These are phyloP conservation scores for Gorgonomyces haynaldii DNA, from an alignment of 192 early-diverging fungal species.

Conservation along the genomic window DNA sequence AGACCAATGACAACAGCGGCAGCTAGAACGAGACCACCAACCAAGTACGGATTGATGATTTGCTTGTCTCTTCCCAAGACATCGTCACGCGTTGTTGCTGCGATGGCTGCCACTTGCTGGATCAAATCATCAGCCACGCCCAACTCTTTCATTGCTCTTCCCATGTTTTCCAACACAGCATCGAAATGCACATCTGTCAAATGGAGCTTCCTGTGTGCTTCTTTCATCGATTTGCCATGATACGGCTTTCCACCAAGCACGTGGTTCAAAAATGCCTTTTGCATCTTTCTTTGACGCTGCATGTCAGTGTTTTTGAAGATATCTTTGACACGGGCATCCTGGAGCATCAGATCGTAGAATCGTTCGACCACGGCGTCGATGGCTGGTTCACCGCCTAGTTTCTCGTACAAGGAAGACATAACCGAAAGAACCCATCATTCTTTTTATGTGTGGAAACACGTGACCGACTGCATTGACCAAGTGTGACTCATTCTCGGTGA, in stretches of 20 bases:
- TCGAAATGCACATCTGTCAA: conserved; percentile 9
- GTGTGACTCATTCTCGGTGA: no score
- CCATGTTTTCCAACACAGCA: background rate
- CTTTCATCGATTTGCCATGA: conserved; percentile 4
- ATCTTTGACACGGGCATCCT: background rate
- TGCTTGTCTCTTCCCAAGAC: no score
- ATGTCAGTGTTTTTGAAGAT: conserved; percentile 8
- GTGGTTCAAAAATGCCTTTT: conserved; percentile 5
- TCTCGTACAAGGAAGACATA: background rate
- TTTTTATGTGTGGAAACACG: no score
- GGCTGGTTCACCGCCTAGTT: conserved; percentile 1
- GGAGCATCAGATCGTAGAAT: conserved; percentile 1
- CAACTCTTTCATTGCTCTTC: background rate
- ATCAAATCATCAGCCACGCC: background rate
- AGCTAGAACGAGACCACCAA: no score
- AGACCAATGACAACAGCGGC: no score
- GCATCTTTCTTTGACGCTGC: background rate
- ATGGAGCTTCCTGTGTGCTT: background rate
- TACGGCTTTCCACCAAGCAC: conserved; percentile 3
- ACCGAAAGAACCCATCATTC: background rate
- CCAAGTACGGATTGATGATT: no score
- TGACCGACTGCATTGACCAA: no score
- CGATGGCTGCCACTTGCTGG: background rate
- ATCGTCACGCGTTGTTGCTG: conserved; percentile 2
- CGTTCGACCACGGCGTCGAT: conserved; percentile 4